Base-by-base conservation (phyloP, 2,329 filamentous ascomycete genomes). In the Triangularia verruculosa region DNA sequence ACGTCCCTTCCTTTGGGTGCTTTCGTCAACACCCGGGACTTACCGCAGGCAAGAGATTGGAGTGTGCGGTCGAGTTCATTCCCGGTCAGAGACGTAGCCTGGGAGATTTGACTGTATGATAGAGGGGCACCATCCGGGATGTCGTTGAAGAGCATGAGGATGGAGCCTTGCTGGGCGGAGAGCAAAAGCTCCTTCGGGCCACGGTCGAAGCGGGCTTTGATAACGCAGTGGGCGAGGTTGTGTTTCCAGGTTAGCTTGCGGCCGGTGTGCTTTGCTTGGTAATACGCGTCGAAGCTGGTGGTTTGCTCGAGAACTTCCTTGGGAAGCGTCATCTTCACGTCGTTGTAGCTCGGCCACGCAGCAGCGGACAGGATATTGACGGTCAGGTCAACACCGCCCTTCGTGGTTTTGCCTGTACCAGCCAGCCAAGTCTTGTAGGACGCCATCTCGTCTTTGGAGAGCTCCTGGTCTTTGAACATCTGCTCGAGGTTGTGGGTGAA, bases 391-490 rank as follows among this genome's bases (percentile, higher is more conserved):
- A 97, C 75, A 1, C 78, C 74, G 4, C 22, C 20, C 24, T n/a
- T 24, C 5, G 82, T 75, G 63, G 53, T 64, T 30, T 73, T 72
- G 3, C 78, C 78, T 2, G 69, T 75, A 61, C 83, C 83, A 59
- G 83, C 82, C 15, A 84, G 82, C 78, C 76, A 93, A 75, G 77
- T 83, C 75, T 90, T 95, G 79, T 96, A 99, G 0, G 90, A 86
- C n/a, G 84, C 78, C 89, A 98, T 96, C 74, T 98, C 94, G 71
- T 98, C 95, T 65, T 90, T 90, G 12, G 91, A 91, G 20, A 97
- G 83, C 73, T 97, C 93, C 76, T 98, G 92, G 72, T 99, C 95
- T 76, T 96, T 97, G 81, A 99, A 99, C 95, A 99, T 99, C 67
- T 94, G 92, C 77, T 99, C 96, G 0, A 99, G 82, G 72, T 99